Conservation (phyloP, 768 basidiomycete species). For the Rhizopogon roseolus region DNA sequence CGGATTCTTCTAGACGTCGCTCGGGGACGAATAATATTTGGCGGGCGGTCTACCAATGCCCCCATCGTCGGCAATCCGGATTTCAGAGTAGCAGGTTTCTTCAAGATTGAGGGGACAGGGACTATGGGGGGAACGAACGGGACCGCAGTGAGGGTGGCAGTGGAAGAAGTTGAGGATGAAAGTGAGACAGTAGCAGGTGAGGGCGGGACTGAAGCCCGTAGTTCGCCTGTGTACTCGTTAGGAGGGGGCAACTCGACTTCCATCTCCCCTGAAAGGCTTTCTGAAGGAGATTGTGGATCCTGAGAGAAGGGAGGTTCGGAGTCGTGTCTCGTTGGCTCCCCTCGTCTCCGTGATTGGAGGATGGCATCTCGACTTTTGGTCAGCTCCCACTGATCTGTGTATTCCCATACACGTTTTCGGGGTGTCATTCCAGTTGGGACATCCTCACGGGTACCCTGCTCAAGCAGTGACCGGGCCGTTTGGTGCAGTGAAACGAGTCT, state of each 20-base stretch:
- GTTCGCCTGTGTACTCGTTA: slow-evolving; percentile 9
- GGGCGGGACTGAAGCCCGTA: slow-evolving; percentile 9
- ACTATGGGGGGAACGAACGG: slow-evolving; percentile 7
- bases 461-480: slow-evolving; percentile 45
- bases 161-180: slow-evolving; percentile 36
- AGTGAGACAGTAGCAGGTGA: slow-evolving; percentile 26
- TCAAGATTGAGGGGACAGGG: slow-evolving; percentile 9
- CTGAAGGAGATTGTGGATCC: slow-evolving; percentile 17
- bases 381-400: slow-evolving; percentile 66
- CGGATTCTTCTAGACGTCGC: slow-evolving; percentile 26
- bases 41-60: slow-evolving; percentile 28
- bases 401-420: slow-evolving; percentile 68
- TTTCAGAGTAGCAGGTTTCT: slow-evolving; percentile 19
- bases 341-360: slow-evolving; percentile 46
- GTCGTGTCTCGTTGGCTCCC: slow-evolving; percentile 18
- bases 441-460: slow-evolving; percentile 61
- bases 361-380: slow-evolving; percentile 61
- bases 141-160: slow-evolving; percentile 16
- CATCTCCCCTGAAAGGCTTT: slow-evolving; percentile 23
- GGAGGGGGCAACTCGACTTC: slow-evolving; percentile 8
- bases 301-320: slow-evolving; percentile 36
- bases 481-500: slow-evolving; percentile 47
- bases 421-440: slow-evolving; percentile 70
- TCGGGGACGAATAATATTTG: slow-evolving; percentile 28
- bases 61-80: slow-evolving; percentile 17